Conservation (phyloP, 805 yeast species). For the Starmerella khaoyaiensis region DNA sequence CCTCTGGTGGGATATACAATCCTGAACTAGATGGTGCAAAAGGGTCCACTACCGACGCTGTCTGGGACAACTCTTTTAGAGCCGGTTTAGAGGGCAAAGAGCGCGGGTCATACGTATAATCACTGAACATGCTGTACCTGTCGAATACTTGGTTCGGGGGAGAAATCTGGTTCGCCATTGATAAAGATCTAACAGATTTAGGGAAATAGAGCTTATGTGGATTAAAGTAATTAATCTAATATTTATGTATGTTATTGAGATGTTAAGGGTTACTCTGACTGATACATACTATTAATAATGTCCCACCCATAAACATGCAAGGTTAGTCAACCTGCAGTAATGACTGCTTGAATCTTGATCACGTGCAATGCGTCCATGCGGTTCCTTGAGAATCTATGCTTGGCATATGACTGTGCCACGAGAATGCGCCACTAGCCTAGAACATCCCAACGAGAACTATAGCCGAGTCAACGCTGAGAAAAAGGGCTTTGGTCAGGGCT, state of each 20-base stretch:
- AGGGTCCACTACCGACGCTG: slow-evolving; percentile 14
- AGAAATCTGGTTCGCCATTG: no score
- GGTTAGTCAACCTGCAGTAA: slow-evolving; percentile 12
- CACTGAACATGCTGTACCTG: no score
- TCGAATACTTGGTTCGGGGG: no score
- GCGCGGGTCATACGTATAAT: no score
- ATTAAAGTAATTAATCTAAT: no score
- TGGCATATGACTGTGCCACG: no score
- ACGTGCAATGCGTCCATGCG: background rate
- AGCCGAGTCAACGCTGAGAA: no score
- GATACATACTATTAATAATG: background rate
- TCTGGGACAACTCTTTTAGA: slow-evolving; percentile 12
- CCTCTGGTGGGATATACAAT: slow-evolving; percentile 19
- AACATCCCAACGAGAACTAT: no score
- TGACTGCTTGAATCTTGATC: background rate
- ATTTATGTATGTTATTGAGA: background rate
- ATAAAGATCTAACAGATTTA: no score
- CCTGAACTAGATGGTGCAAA: slow-evolving; percentile 13
- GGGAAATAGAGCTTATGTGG: no score
- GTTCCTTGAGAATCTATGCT: slow-evolving; percentile 1
- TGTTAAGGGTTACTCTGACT: background rate
- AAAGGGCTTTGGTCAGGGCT: no score
- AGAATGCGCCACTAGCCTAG: no score
- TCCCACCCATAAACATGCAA: background rate
- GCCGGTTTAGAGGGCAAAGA: slow-evolving; percentile 4